A percentile compares a stretch with the other conserved stretches of the same genome.
These are phyloP conservation scores for Phytophthora sp. DNA, from an alignment of 352 stramenopile species.

Conservation along the genomic window DNA sequence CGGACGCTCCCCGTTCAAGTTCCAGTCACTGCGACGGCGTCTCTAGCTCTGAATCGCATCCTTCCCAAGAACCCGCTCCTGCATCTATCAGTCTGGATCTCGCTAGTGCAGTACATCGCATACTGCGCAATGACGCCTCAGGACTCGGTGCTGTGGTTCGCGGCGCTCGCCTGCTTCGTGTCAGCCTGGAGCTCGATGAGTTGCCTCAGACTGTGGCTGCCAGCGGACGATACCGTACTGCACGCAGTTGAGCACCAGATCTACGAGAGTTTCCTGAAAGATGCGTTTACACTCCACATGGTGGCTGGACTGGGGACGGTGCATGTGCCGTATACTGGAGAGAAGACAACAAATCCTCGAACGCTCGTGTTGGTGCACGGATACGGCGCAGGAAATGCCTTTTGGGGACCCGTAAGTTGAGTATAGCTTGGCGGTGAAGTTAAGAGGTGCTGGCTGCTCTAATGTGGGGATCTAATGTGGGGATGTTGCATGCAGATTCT, in stretches of 20 bases:
- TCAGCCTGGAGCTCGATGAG: slow-evolving; percentile 31
- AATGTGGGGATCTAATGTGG: background rate
- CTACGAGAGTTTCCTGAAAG: slow-evolving; percentile 56
- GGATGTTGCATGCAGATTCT: slow-evolving; percentile 46
- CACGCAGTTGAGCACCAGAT: slow-evolving; percentile 58
- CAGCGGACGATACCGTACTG: slow-evolving; percentile 45
- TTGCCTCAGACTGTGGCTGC: slow-evolving; percentile 49
- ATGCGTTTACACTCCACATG: slow-evolving; percentile 43
- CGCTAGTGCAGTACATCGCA: slow-evolving; percentile 22
- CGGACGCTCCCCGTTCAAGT: slow-evolving; percentile 12
- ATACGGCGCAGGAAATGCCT: slow-evolving; percentile 73
- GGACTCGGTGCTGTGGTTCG: slow-evolving; percentile 14
- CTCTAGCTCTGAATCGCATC: slow-evolving; percentile 14
- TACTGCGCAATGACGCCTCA: background rate
- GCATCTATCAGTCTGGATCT: slow-evolving; percentile 27
- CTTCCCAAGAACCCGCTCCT: slow-evolving; percentile 25
- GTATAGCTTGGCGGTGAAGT: background rate
- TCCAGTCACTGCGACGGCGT: slow-evolving; percentile 15
- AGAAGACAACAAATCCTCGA: slow-evolving; percentile 25
- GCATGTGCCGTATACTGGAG: slow-evolving; percentile 66
- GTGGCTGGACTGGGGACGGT: slow-evolving; percentile 70
- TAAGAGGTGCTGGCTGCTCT: too few species aligned
- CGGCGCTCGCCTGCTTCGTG: slow-evolving; percentile 28
- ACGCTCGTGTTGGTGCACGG: slow-evolving; percentile 72
- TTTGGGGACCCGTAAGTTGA: slow-evolving; percentile 62